Base-by-base conservation (phyloP, 441 rosid genomes). In the Eutrema salsugineum region DNA sequence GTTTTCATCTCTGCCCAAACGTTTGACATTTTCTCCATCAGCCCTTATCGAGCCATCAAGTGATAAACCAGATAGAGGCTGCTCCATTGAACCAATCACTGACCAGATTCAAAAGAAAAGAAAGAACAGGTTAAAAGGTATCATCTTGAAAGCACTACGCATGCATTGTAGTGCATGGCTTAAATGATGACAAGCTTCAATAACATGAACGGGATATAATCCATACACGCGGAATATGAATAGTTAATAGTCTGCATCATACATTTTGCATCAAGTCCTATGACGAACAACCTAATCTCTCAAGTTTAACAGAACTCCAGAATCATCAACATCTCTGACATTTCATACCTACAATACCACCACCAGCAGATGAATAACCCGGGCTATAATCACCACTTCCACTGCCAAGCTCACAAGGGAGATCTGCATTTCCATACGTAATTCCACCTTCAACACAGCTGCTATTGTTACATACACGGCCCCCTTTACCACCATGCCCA, bases 361-460 rank as follows among this genome's bases (percentile, higher is more conserved):
- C 99, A 50, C 99, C 99, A 35, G 98, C 77, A 78, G 96, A 85
- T 16, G 91, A 86, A 82, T 81, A 81, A 74, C 75, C 71, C 10
- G 81, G 79, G 74, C 83, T 87, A 74, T 84, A 86, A 53, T 87
- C 84, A 64, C 99, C 99, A 85, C 99, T 96, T 84, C 99, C 99
- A 84, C 99, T 94, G 71, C 99, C 99, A 84, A 89, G 99, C 83
- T 94, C 99, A 80, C 99, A 96, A 55, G 99, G 99, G 76, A 94
- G 82, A 75, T 89, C 86, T 39, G 82, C 83, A 82, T 85, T 82
- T 69, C 99, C 99, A 85, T 96, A 94, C 32, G 93, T 79, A 71
- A 76, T 78, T 58, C 99, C 99, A 72, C 99, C 99, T 17, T 65
- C 86, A 51, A 86, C 72, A 49, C 88, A 92, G 60, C 63, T 83